phyloP scores from a whole-genome alignment of 495 filamentous ascomycete genomes.

The Annulohypoxylon maeteangense region DNA sequence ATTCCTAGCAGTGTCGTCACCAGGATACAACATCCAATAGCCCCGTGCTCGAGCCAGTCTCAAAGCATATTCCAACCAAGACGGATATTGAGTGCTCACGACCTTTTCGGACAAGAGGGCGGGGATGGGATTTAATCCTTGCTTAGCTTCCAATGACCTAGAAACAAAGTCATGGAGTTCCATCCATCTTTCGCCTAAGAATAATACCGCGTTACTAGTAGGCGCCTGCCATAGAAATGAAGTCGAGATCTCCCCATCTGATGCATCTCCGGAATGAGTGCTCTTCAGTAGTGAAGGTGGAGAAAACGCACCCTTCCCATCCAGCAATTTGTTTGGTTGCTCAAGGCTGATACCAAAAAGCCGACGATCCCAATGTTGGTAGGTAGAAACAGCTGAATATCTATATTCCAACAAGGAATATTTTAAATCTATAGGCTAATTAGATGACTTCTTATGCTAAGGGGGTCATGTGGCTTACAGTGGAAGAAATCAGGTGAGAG shows the following conservation, averaged over 20 bases:
- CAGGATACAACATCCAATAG: constrained; percentile 80
- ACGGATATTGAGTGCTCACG: constrained; percentile 70
- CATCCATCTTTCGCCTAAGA: constrained; percentile 84
- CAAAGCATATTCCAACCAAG: constrained; percentile 81
- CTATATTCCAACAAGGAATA: constrained; percentile 78
- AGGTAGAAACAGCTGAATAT: constrained; percentile 65
- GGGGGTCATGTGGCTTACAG: constrained; percentile 59
- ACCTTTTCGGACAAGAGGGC: constrained; percentile 57
- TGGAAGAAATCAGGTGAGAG: constrained; percentile 80
- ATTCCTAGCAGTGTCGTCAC: constrained; percentile 57
- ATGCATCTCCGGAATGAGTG: constrained; percentile 33
- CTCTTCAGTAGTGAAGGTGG: constrained; percentile 56
- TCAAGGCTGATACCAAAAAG: constrained; percentile 82
- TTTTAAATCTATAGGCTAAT: constrained; percentile 62
- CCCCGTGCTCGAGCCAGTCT: constrained; percentile 76
- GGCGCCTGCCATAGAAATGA: constrained; percentile 86
- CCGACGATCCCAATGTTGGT: constrained; percentile 57
- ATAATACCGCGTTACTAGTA: constrained; percentile 79
- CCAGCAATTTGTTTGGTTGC: constrained; percentile 69
- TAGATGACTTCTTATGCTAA: not conserved
- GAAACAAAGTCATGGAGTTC: constrained; percentile 81
- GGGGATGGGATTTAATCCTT: constrained; percentile 41
- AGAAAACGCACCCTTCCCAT: constrained; percentile 62
- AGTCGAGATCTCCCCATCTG: constrained; percentile 49
- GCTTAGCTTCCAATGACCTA: constrained; percentile 61